Evolutionary conservation across 1,139 yeast species (phyloP).

Genomic region (Geotrichum citri-aurantii): DNA sequence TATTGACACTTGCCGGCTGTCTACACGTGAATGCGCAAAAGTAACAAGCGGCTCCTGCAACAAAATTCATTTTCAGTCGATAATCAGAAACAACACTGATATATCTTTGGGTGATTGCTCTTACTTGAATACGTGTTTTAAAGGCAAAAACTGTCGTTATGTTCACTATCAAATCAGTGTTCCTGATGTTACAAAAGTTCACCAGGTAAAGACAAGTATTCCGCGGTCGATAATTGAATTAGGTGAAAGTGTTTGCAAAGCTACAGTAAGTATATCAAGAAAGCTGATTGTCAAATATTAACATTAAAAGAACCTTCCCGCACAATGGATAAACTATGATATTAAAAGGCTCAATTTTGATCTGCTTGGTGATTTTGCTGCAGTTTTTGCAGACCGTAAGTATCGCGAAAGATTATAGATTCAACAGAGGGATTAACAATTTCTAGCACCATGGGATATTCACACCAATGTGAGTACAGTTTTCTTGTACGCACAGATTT

Average conservation of each 20-base stretch:
- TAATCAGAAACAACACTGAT: constrained; percentile 49
- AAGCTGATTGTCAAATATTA: constrained; percentile 29
- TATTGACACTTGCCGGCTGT: constrained; percentile 10
- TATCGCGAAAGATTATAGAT: too few relatives aligned
- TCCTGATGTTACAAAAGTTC: constrained; percentile 22
- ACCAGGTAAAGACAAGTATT: background rate
- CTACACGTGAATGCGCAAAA: constrained; percentile 13
- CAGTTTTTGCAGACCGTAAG: constrained; percentile 70
- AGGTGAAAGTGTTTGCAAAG: constrained; percentile 47
- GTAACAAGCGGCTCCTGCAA: constrained; percentile 27
- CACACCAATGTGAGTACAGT: constrained; percentile 47
- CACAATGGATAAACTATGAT: constrained; percentile 88
- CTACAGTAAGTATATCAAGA: constrained; percentile 19
- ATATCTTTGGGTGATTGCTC: constrained; percentile 81
- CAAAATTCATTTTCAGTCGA: constrained; percentile 35
- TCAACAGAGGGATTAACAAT: constrained; percentile 6
- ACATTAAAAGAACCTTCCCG: constrained; percentile 38
- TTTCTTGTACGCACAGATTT: too few relatives aligned
- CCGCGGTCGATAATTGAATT: constrained; percentile 40
- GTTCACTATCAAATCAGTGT: constrained; percentile 60
- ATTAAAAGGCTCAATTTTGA: constrained; percentile 63
- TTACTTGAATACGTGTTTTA: constrained; percentile 88
- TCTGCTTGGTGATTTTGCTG: constrained; percentile 77
- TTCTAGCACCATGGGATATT: constrained; percentile 67
- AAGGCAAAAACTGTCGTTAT: constrained; percentile 71